Evolutionary conservation across 139 green algal species (phyloP), one percentile per base, ranked within the genome.

Genomic region (Astrephomene gubernaculifera): DNA sequence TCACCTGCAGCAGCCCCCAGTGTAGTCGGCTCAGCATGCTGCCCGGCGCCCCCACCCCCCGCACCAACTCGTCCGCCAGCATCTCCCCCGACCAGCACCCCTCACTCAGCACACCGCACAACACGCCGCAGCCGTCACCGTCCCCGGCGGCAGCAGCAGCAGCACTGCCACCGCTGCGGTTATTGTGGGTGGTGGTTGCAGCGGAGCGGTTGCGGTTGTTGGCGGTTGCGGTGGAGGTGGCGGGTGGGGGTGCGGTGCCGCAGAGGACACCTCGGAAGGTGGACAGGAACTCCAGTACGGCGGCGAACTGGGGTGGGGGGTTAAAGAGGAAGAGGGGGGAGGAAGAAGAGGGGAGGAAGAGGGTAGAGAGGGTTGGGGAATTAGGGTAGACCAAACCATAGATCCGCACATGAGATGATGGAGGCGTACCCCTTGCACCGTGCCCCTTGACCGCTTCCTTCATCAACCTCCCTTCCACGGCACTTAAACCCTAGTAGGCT

Each of bases 51-150:
- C 76, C 76, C 57, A 72, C 41, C 8, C 60, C 19, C 6, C 76
- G 76, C 17, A 83, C 76, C 76, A 83, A 19, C 76, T 72, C 76
- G 21, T 83, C 76, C 24, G 76, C 76, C 38, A 83, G 60, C 57
- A 72, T 17, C 5, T 83, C 76, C 5, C 4, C 60, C 14, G 29
- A 45, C 76, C 76, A 83, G 41, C 17, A 49, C 14, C 60, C 74
- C 7, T 81, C 73, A 3, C 33, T 19, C 52, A 81, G 73, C 36
- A 81, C 49, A 35, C 14, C 39, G 19, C 38, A 70, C 9, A 83
- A 41, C 39, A 83, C 12, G 72, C 60, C 60, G 24, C 60, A 25
- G 19, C 27, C 60, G 60, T 29, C 60, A 67, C 60, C 60, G 25
- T 31, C 45, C 4, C 39, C 49, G 72, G 72, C 54, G 10, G 45